These are phyloP conservation scores for Glonium stellatum DNA, from an alignment of 495 filamentous ascomycete genomes.

Conservation along the genomic window DNA sequence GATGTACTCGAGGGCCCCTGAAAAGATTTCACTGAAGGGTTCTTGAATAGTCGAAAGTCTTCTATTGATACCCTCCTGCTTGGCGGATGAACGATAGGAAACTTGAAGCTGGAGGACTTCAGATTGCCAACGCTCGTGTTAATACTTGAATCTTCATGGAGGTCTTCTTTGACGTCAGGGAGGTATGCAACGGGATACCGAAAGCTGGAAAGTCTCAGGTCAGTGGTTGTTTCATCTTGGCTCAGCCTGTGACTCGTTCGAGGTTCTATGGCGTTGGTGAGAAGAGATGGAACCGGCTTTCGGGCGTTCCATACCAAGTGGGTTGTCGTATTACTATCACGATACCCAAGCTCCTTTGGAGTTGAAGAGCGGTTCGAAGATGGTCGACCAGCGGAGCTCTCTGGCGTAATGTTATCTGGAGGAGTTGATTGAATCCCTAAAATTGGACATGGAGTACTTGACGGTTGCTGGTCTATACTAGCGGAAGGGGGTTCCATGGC, in stretches of 20 bases:
- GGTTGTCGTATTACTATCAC: constrained; percentile 23
- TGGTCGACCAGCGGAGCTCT: constrained; percentile 1
- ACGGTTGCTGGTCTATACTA: constrained; percentile 6
- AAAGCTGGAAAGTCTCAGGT: constrained; percentile 19
- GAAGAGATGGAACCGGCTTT: constrained; percentile 1
- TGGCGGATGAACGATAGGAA: constrained; percentile 18
- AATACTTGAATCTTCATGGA: constrained; percentile 32
- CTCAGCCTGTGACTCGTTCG: not conserved
- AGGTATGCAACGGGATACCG: constrained; percentile 27
- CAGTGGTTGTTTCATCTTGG: constrained; percentile 21
- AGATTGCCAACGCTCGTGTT: constrained; percentile 31
- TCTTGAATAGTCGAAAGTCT: constrained; percentile 15
- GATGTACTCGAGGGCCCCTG: no score
- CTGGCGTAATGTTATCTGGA: constrained; percentile 8
- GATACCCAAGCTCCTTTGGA: constrained; percentile 3
- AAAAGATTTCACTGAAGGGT: constrained; percentile 20
- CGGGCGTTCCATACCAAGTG: constrained; percentile 21
- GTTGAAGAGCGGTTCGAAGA: constrained; percentile 1
- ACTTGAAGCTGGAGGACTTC: constrained; percentile 25
- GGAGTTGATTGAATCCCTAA: constrained; percentile 10
- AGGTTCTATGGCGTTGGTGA: not conserved
- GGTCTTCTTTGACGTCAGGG: constrained; percentile 37
- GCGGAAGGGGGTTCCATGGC: not conserved
- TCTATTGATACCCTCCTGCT: constrained; percentile 11
- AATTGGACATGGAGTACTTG: constrained; percentile 12